Evolutionary conservation across 257 asterid genomes (phyloP).

Genomic region (Eustoma russellianum): DNA sequence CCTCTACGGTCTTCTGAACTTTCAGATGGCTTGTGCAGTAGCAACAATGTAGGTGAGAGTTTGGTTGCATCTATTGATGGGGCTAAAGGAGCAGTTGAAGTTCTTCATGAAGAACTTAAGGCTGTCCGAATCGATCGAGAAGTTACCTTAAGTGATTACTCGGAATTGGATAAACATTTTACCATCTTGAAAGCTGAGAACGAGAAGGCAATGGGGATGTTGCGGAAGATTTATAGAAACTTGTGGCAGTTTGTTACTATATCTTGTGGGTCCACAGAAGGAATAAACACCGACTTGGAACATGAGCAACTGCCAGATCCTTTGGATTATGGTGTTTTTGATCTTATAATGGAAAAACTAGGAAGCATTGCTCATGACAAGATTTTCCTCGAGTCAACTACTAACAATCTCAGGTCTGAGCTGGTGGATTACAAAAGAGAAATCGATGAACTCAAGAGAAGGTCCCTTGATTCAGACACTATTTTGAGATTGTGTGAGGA

Average conservation of each 20-base stretch:
- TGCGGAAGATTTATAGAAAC: slow-evolving; percentile 40
- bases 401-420: slow-evolving; percentile 45
- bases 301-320: slow-evolving; percentile 36
- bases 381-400: slow-evolving; percentile 43
- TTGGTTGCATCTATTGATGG: slow-evolving; percentile 51
- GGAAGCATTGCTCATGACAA: slow-evolving; percentile 38
- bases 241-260: slow-evolving; percentile 39
- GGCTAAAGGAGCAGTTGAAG: slow-evolving; percentile 50
- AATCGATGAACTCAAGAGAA: slow-evolving; percentile 42
- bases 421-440: slow-evolving; percentile 37
- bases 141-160: slow-evolving; percentile 30
- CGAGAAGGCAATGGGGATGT: slow-evolving; percentile 29
- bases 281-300: slow-evolving; percentile 21
- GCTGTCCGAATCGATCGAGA: slow-evolving; percentile 37
- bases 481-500: slow-evolving; percentile 43
- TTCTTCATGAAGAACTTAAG: slow-evolving; percentile 48
- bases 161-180: slow-evolving; percentile 23
- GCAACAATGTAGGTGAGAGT: slow-evolving; percentile 29
- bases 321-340: slow-evolving; percentile 35
- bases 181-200: slow-evolving; percentile 24
- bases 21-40: slow-evolving; percentile 20
- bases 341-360: slow-evolving; percentile 45
- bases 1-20: slow-evolving; percentile 19
- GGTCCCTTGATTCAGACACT: slow-evolving; percentile 39
- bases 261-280: slow-evolving; percentile 27